Evolutionary conservation across 495 filamentous ascomycete genomes (phyloP), one percentile per base, ranked within the genome.

Genomic region (Neurospora tetraspora): DNA sequence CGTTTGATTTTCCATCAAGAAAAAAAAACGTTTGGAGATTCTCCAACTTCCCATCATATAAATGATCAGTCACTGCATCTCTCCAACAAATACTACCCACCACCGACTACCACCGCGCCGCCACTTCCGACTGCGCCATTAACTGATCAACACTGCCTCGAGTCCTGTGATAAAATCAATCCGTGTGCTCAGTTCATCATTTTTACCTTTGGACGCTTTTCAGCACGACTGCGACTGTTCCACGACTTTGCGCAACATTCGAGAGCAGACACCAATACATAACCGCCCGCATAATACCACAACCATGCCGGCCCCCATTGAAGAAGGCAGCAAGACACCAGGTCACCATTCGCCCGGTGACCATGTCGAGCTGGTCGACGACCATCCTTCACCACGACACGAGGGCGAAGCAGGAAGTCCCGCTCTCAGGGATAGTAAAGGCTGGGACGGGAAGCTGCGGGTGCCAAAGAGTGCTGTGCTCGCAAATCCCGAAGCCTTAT

Each of bases 371-470:
- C 80, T 85, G 23, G 73, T 81, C 61, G 77, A 83, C 43, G 80
- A 81, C 37, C 73, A 82, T 43, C 76, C 78, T 31, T 82, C 82
- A 7, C 79, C 82, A 9, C 77, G 76, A n/a, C 75, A 78, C 73
- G 83, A 85, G n/a, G 79, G 77, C 71, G 80, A 84, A 70, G 71
- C 80, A 14, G 53, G 53, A 16, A 85, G 82, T 68, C 83, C 82
- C 12, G 80, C 80, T 16, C 78, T 85, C 23, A 82, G 79, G 72
- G 82, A 93, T 78, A 91, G 89, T 80, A 93, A 91, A 77, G 94
- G 94, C 71, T 98, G 94, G 94, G 94, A 97, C 82, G 94, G 94
- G 70, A 98, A 98, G 82, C 86, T 97, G 70, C 86, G 94, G 18
- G 80, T 93, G 11, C 88, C 91, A 70, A 91, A 90, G 74, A 87